These are phyloP conservation scores for Panus rudis DNA, from an alignment of 768 basidiomycete genomes.

Conservation along the genomic window DNA sequence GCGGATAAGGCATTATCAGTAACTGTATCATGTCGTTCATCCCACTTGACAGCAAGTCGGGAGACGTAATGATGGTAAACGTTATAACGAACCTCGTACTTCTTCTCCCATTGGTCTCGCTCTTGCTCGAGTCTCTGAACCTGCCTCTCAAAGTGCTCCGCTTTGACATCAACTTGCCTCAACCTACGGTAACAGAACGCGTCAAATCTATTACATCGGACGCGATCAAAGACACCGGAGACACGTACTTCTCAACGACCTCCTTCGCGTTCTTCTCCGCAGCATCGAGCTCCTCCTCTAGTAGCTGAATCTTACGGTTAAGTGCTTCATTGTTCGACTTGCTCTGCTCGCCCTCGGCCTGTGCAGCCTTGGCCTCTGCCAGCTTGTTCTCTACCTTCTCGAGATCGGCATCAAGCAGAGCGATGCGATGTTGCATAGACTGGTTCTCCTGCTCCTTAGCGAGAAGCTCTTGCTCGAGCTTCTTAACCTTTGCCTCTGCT, in stretches of 20 bases:
- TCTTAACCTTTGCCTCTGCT: slow-evolving; percentile 81
- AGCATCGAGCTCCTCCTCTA: slow-evolving; percentile 93
- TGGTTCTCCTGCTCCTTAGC: slow-evolving; percentile 80
- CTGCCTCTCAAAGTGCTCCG: slow-evolving; percentile 95
- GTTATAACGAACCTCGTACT: slow-evolving; percentile 76
- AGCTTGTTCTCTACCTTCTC: slow-evolving; percentile 68
- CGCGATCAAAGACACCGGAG: neutral
- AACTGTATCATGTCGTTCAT: neutral
- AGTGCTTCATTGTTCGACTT: slow-evolving; percentile 70
- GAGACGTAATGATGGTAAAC: neutral
- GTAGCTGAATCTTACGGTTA: slow-evolving; percentile 75
- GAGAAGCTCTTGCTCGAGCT: slow-evolving; percentile 62
- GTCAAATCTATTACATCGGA: neutral
- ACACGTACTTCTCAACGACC: slow-evolving; percentile 87
- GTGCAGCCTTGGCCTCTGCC: slow-evolving; percentile 52
- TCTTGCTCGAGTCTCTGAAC: slow-evolving; percentile 83
- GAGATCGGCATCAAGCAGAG: slow-evolving; percentile 56
- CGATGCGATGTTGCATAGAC: slow-evolving; percentile 69
- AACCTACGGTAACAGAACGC: slow-evolving; percentile 44
- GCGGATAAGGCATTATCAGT: neutral
- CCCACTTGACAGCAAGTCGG: neutral
- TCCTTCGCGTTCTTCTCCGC: slow-evolving; percentile 97
- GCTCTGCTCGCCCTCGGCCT: slow-evolving; percentile 62
- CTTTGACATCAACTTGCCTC: slow-evolving; percentile 95
- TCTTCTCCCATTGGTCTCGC: slow-evolving; percentile 90